A percentile compares a stretch with the other conserved stretches of the same genome.
These are phyloP conservation scores for Carex arenaria DNA, from an alignment of 202 grass and related monocot genomes.

Conservation along the genomic window DNA sequence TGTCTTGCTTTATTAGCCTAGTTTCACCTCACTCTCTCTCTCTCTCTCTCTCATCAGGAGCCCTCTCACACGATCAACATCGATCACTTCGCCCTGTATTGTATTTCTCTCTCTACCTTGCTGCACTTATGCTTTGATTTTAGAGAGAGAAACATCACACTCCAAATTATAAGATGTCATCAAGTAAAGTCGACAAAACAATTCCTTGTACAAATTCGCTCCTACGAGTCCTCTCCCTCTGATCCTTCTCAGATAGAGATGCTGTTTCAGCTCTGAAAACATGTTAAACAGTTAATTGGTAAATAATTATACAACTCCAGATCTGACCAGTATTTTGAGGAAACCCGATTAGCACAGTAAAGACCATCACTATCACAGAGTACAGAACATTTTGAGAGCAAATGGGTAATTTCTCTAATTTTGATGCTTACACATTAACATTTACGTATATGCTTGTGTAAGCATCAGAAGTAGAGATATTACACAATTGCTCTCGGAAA, in stretches of 20 bases:
- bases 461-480: too few relatives aligned
- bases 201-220: constrained; percentile 55
- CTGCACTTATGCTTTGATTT: neutral
- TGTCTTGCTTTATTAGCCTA: neutral
- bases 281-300: constrained; percentile 20
- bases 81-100: neutral
- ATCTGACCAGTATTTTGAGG: neutral
- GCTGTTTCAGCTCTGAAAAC: constrained; percentile 40
- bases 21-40: constrained; percentile 5
- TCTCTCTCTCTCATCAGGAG: neutral
- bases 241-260: constrained; percentile 83
- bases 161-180: constrained; percentile 42
- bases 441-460: too few relatives aligned
- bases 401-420: too few relatives aligned
- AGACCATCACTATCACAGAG: neutral
- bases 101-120: neutral
- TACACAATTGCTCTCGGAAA: too few relatives aligned
- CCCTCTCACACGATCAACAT: neutral
- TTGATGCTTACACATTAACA: too few relatives aligned
- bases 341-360: neutral
- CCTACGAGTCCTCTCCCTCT: constrained; percentile 55
- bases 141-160: constrained; percentile 15
- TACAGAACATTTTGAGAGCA: neutral
- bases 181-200: constrained; percentile 55
- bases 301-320: neutral